Conservation (phyloP, 2,329 filamentous ascomycete genomes). For the Aspergillus carbonarius region DNA sequence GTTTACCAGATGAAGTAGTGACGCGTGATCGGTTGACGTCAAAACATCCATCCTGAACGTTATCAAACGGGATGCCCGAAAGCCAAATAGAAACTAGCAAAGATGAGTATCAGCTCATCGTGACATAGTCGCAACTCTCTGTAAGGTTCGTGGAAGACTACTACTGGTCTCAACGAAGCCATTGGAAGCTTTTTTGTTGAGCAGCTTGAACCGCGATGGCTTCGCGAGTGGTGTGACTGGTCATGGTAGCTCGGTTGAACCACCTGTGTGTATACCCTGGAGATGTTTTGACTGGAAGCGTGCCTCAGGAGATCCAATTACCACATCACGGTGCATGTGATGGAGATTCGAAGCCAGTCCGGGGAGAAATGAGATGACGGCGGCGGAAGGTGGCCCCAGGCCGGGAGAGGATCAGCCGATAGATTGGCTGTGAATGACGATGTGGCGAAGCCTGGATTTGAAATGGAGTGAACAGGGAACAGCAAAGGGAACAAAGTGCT, state of each 20-base stretch:
- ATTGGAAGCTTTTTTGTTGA: not conserved
- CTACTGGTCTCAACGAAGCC: not conserved
- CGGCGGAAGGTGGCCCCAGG: not conserved
- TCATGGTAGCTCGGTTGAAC: constrained; percentile 11
- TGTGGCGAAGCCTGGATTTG: not conserved
- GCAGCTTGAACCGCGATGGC: constrained; percentile 5
- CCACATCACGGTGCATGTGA: too few species aligned
- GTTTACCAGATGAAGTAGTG: not conserved
- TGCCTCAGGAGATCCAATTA: too few species aligned
- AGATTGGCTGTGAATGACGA: not conserved
- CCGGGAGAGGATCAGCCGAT: not conserved
- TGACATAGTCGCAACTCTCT: constrained; percentile 10
- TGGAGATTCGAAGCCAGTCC: too few species aligned
- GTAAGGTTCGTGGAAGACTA: not conserved
- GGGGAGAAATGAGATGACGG: not conserved
- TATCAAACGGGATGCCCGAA: not conserved
- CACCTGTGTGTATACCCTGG: constrained; percentile 11
- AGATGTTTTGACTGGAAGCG: too few species aligned
- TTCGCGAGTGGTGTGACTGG: constrained; percentile 7
- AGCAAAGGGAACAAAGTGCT: too few species aligned
- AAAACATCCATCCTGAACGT: too few species aligned
- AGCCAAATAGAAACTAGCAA: not conserved
- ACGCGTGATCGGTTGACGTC: not conserved
- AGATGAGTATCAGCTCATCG: not conserved
- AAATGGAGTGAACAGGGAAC: too few species aligned